Evolutionary conservation across 805 yeast species (phyloP).

Genomic region (Starmerella bacillaris): DNA sequence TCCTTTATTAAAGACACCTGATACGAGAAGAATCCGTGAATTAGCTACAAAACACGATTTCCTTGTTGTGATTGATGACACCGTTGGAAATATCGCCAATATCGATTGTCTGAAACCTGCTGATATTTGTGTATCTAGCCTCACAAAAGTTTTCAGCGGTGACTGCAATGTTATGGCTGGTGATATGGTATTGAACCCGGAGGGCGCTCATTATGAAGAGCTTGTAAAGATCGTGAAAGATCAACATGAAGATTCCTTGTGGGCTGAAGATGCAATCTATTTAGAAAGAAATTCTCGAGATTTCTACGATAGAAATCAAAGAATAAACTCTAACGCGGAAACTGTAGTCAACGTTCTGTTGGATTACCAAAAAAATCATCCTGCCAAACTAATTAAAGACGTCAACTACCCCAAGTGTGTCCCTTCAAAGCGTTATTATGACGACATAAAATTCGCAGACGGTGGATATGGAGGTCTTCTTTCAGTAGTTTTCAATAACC

Average conservation of each 20-base stretch:
- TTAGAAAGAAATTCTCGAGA: slow-evolving; percentile 88
- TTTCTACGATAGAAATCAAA: slow-evolving; percentile 42
- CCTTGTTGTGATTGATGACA: slow-evolving; percentile 78
- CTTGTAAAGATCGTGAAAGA: slow-evolving; percentile 35
- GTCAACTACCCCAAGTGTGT: slow-evolving; percentile 54
- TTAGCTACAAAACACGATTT: slow-evolving; percentile 56
- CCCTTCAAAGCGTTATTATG: slow-evolving; percentile 45
- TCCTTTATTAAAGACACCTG: slow-evolving; percentile 77
- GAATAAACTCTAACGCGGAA: slow-evolving; percentile 26
- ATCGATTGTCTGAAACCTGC: slow-evolving; percentile 62
- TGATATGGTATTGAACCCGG: slow-evolving; percentile 58
- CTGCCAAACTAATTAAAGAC: slow-evolving; percentile 33
- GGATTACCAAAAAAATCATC: slow-evolving; percentile 13
- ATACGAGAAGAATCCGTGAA: slow-evolving; percentile 43
- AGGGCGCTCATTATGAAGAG: slow-evolving; percentile 31
- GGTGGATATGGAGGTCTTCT: slow-evolving; percentile 87
- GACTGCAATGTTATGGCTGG: slow-evolving; percentile 96
- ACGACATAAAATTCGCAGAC: slow-evolving; percentile 39
- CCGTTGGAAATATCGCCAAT: slow-evolving; percentile 80
- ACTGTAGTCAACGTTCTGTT: slow-evolving; percentile 22
- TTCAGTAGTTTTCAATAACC: slow-evolving; percentile 50
- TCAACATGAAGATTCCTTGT: slow-evolving; percentile 56
- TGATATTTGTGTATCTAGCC: slow-evolving; percentile 73
- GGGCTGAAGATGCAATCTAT: slow-evolving; percentile 89
- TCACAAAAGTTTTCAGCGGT: slow-evolving; percentile 85